Conservation (phyloP, 2,329 filamentous ascomycete genomes). For the Nothophoma quercina region DNA sequence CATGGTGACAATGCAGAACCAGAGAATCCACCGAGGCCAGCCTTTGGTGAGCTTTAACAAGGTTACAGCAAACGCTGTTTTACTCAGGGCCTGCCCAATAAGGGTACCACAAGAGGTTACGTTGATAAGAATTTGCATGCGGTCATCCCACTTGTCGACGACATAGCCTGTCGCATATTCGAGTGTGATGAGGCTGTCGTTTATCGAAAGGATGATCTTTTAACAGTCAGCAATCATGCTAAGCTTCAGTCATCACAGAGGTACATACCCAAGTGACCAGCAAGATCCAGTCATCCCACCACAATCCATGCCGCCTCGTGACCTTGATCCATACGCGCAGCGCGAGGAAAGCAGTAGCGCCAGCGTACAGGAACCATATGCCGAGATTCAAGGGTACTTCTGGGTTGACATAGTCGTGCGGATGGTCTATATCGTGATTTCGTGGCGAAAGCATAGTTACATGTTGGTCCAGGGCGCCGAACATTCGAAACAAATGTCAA, state of each 20-base stretch:
- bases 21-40: conserved; percentile 55
- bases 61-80: conserved; percentile 52
- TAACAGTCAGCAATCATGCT: conserved; percentile 11
- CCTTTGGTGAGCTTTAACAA: conserved; percentile 54
- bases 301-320: conserved; percentile 49
- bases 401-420: conserved; percentile 45
- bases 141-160: conserved; percentile 57
- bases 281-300: conserved; percentile 53
- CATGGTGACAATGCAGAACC: conserved; percentile 61
- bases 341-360: conserved; percentile 47
- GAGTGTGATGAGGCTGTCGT: conserved; percentile 56
- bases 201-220: conserved; percentile 52
- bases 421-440: conserved; percentile 24
- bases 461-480: conserved; percentile 20
- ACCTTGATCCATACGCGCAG: conserved; percentile 49
- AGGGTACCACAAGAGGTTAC: conserved; percentile 51
- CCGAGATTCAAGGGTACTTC: conserved; percentile 47
- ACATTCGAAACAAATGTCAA: conserved; percentile 19
- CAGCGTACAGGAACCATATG: conserved; percentile 50
- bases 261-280: conserved; percentile 46
- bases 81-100: conserved; percentile 47
- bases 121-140: conserved; percentile 63
- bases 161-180: conserved; percentile 61
- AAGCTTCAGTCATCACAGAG: neutral
- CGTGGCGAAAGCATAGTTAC: conserved; percentile 35